phyloP scores from a whole-genome alignment of 2,329 filamentous ascomycete genomes.

The Diaporthe caulivora region DNA sequence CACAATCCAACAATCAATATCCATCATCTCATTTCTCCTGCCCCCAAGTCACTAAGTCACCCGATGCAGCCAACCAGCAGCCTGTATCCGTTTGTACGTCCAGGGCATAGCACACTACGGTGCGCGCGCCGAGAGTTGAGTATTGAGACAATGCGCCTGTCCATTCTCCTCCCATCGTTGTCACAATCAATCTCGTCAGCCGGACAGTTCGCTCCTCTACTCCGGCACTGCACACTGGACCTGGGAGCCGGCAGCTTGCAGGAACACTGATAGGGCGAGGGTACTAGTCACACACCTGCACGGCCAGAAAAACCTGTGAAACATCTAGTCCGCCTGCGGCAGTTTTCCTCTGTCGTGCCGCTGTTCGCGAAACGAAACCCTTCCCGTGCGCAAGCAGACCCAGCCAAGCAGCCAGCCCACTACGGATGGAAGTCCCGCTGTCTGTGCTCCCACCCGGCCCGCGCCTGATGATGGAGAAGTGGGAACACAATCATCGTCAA shows the following conservation, averaged over 20 bases:
- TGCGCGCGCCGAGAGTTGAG: background rate
- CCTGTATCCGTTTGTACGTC: background rate
- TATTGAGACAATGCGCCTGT: background rate
- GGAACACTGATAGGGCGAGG: background rate
- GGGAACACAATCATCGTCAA: conserved; percentile 7
- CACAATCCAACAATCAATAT: background rate
- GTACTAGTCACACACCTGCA: background rate
- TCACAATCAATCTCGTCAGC: background rate
- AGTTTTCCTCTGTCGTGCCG: background rate
- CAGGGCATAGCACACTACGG: background rate
- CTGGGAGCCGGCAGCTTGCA: background rate
- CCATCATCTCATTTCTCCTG: conserved; percentile 2
- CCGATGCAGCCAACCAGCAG: conserved; percentile 2
- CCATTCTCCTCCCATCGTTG: background rate
- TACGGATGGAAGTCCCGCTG: conserved; percentile 11
- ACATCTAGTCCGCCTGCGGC: background rate
- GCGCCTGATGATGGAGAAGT: conserved; percentile 7
- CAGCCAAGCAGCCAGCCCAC: too few species aligned
- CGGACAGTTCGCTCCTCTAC: background rate
- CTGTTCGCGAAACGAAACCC: conserved; percentile 22
- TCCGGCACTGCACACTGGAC: background rate
- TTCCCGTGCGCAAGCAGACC: conserved; percentile 3
- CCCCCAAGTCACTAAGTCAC: background rate
- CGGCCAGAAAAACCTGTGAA: conserved; percentile 2
- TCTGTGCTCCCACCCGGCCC: conserved; percentile 29